Evolutionary conservation across 2,329 filamentous ascomycete species (phyloP).

Genomic region (Chaetomiaceae sp.): DNA sequence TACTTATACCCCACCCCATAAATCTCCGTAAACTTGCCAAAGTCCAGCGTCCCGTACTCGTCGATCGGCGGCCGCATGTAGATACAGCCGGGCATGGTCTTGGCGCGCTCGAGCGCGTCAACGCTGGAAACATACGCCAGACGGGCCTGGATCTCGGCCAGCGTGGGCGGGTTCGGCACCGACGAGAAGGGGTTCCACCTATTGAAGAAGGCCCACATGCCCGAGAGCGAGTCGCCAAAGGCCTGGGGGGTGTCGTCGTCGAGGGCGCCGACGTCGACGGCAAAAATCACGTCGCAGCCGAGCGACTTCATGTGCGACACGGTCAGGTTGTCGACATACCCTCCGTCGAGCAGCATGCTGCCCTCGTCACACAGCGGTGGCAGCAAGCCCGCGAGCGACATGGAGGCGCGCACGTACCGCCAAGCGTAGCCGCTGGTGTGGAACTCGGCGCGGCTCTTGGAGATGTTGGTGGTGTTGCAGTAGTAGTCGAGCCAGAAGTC

Average conservation of each 20-base stretch:
- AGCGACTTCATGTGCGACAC: conserved; percentile 96
- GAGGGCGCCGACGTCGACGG: conserved; percentile 85
- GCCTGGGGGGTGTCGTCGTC: conserved; percentile 88
- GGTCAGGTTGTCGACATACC: conserved; percentile 94
- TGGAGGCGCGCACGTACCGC: conserved; percentile 93
- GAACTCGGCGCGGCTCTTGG: conserved; percentile 83
- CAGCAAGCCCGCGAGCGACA: conserved; percentile 88
- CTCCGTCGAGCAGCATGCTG: conserved; percentile 91
- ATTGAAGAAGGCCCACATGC: conserved; percentile 91
- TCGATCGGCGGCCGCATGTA: conserved; percentile 98
- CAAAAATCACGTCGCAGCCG: conserved; percentile 90
- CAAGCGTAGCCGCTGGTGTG: conserved; percentile 96
- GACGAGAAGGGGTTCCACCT: conserved; percentile 94
- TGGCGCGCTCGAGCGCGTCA: conserved; percentile 88
- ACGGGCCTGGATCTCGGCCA: conserved; percentile 92
- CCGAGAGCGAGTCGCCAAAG: conserved; percentile 90
- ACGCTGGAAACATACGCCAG: conserved; percentile 93
- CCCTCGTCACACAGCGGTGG: conserved; percentile 96
- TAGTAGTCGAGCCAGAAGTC: conserved; percentile 99
- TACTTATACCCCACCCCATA: conserved; percentile 83
- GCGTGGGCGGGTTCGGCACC: conserved; percentile 83
- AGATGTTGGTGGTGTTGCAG: conserved; percentile 99
- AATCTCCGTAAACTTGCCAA: conserved; percentile 96
- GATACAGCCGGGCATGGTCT: conserved; percentile 81
- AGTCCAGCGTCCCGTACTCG: conserved; percentile 87